Evolutionary conservation across 441 rosid genomes (phyloP).

Genomic region (Gossypium davidsonii): DNA sequence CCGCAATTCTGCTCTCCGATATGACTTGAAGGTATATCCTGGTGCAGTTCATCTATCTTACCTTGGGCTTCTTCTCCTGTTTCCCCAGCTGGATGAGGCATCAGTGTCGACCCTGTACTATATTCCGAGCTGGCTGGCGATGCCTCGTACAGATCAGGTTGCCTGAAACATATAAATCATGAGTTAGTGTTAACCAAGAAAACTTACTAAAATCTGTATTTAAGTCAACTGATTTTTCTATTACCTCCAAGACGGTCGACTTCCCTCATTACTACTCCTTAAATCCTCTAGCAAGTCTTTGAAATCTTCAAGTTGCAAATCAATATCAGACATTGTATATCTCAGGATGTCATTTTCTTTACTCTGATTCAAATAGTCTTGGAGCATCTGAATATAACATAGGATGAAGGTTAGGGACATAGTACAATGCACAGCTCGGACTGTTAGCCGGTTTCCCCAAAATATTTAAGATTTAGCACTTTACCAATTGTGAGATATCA

Average conservation of each 20-base stretch:
- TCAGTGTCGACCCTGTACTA: constrained; percentile 73
- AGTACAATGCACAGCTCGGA: not conserved
- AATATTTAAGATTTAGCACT: not conserved
- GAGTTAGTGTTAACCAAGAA: constrained; percentile 19
- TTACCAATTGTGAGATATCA: not conserved
- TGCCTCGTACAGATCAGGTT: constrained; percentile 68
- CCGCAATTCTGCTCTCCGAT: constrained; percentile 21
- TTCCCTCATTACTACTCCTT: constrained; percentile 56
- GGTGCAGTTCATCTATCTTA: constrained; percentile 34
- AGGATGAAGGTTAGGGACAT: constrained; percentile 12
- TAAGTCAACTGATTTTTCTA: not conserved
- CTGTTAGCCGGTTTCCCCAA: not conserved
- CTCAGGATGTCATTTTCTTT: constrained; percentile 57
- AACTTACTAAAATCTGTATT: constrained; percentile 5
- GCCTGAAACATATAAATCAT: constrained; percentile 42
- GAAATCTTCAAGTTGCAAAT: constrained; percentile 70
- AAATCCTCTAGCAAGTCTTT: constrained; percentile 67
- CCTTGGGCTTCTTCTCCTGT: constrained; percentile 37
- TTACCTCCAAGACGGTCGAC: constrained; percentile 79
- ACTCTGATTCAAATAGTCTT: constrained; percentile 63
- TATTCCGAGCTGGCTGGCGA: constrained; percentile 90
- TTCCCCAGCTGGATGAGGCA: constrained; percentile 37
- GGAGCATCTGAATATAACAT: constrained; percentile 56
- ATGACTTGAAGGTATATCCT: constrained; percentile 25
- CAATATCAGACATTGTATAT: constrained; percentile 46